Conservation (phyloP, 306 rosid genomes). For the Dalbergia cultrata region DNA sequence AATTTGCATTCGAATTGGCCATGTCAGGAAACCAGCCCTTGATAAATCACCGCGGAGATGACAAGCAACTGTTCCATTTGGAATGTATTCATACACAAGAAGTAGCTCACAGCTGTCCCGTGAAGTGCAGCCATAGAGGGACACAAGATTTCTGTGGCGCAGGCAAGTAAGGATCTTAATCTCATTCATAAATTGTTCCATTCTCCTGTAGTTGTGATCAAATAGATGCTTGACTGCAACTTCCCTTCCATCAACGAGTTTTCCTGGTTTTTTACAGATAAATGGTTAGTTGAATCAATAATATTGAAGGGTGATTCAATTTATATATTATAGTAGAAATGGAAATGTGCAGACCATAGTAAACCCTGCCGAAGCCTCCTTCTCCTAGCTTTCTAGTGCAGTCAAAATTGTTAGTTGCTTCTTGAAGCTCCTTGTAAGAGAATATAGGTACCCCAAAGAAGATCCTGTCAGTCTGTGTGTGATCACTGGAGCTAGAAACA, state of each 20-base stretch:
- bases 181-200: conserved; percentile 75
- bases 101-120: conserved; percentile 66
- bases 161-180: conserved; percentile 66
- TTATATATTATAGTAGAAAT: neutral
- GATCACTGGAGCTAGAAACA: no score
- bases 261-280: conserved; percentile 54
- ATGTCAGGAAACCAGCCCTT: conserved; percentile 52
- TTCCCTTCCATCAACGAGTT: conserved; percentile 82
- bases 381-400: no score
- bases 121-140: conserved; percentile 84
- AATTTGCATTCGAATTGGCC: conserved; percentile 70
- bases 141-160: conserved; percentile 71
- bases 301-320: neutral
- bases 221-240: conserved; percentile 79
- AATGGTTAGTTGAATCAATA: conserved; percentile 14
- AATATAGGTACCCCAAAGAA: no score
- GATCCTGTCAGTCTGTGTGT: no score
- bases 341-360: no score
- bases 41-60: conserved; percentile 74
- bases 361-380: no score
- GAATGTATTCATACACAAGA: conserved; percentile 77
- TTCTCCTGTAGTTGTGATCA: conserved; percentile 63
- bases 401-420: no score
- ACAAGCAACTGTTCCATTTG: conserved; percentile 78
- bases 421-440: no score